A percentile compares a stretch with the other conserved stretches of the same genome.
These are phyloP conservation scores for Colletotrichum liaoningense DNA, from an alignment of 2,329 filamentous ascomycete species.

Conservation along the genomic window DNA sequence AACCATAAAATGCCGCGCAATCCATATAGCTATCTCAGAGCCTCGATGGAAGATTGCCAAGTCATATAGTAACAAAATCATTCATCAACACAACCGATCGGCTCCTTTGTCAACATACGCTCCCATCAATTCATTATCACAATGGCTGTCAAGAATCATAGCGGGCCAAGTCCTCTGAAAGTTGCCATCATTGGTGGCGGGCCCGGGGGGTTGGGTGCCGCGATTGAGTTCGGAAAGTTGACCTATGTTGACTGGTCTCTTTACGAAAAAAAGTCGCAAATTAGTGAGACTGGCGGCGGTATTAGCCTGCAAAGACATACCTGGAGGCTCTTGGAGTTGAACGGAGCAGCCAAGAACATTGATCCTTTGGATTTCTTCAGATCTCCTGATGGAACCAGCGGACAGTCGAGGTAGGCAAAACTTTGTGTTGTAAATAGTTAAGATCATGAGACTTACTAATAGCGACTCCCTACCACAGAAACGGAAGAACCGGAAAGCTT, in stretches of 20 bases:
- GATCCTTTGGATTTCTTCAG: slow-evolving; percentile 45
- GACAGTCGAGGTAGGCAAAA: slow-evolving; percentile 40
- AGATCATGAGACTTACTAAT: too few relatives aligned
- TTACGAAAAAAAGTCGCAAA: slow-evolving; percentile 49
- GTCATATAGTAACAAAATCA: neutral
- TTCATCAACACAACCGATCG: too few relatives aligned
- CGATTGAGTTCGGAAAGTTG: slow-evolving; percentile 45
- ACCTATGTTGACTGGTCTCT: slow-evolving; percentile 46
- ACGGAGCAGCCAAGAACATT: slow-evolving; percentile 46
- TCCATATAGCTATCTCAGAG: neutral
- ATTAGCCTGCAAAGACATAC: slow-evolving; percentile 49
- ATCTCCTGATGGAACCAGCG: slow-evolving; percentile 39
- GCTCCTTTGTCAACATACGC: neutral
- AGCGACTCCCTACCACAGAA: slow-evolving; percentile 35
- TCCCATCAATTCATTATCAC: neutral
- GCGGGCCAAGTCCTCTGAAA: neutral
- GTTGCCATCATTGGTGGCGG: slow-evolving; percentile 42
- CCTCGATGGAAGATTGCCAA: neutral
- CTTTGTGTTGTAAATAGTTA: too few relatives aligned
- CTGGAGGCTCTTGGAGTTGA: slow-evolving; percentile 48
- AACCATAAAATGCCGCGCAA: slow-evolving; percentile 28
- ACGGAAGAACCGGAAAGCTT: slow-evolving; percentile 46
- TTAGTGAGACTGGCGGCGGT: slow-evolving; percentile 51
- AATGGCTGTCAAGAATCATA: neutral
- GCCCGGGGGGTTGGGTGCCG: slow-evolving; percentile 44